A percentile compares a stretch with the other conserved stretches of the same genome.
These are phyloP conservation scores for Albifimbria verrucaria DNA, from an alignment of 2,329 filamentous ascomycete species.

Conservation along the genomic window DNA sequence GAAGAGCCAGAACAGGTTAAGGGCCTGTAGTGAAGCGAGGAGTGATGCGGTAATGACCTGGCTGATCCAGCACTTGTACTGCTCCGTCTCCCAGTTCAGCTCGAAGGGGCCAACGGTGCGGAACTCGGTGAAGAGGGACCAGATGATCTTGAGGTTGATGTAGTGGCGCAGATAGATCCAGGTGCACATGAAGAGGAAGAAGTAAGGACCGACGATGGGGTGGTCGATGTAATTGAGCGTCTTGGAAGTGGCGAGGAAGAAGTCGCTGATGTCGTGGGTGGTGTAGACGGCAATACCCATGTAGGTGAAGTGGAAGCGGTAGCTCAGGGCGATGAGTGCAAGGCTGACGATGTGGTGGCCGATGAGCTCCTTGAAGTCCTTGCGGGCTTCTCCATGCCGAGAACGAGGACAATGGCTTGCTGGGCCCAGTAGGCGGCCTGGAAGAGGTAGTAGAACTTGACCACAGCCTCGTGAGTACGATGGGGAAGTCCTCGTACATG, in stretches of 20 bases:
- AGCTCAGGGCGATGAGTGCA: constrained; percentile 78
- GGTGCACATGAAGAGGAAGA: constrained; percentile 72
- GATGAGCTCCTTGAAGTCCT: constrained; percentile 93
- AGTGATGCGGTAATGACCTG: constrained; percentile 66
- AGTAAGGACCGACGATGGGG: constrained; percentile 77
- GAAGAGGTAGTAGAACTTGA: constrained; percentile 96
- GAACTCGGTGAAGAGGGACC: constrained; percentile 72
- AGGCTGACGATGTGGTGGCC: constrained; percentile 89
- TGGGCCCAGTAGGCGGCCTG: constrained; percentile 95
- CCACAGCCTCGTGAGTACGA: constrained; percentile 69
- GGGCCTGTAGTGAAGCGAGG: constrained; percentile 64
- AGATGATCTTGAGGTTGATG: constrained; percentile 74
- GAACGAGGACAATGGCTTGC: constrained; percentile 81
- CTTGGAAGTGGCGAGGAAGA: constrained; percentile 93
- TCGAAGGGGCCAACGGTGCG: constrained; percentile 70
- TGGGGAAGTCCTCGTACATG: constrained; percentile 90
- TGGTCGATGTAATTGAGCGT: constrained; percentile 86
- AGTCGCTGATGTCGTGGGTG: constrained; percentile 91
- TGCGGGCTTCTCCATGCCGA: constrained; percentile 91
- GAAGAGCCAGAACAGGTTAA: constrained; percentile 82
- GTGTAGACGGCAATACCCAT: constrained; percentile 92
- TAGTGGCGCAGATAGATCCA: constrained; percentile 93
- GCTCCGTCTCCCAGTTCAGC: constrained; percentile 71
- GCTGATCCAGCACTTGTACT: constrained; percentile 72
- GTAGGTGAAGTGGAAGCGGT: constrained; percentile 95